phyloP scores from a whole-genome alignment of 768 basidiomycete species.

The Serendipita sp. region DNA sequence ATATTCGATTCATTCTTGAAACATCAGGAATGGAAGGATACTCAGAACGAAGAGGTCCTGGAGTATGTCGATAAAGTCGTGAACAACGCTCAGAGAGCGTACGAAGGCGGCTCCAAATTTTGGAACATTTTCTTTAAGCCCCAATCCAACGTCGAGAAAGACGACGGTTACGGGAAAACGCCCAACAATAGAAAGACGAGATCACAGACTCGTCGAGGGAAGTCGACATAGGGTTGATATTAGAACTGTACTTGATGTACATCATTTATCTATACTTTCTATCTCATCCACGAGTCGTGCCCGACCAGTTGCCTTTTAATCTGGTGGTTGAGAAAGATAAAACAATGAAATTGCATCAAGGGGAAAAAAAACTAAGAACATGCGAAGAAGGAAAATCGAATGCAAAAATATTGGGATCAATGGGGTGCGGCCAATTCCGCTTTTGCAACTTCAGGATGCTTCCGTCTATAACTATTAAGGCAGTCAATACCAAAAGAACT shows the following conservation, averaged over 20 bases:
- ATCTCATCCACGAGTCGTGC: too few species aligned
- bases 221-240: not conserved
- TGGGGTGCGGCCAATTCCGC: not conserved
- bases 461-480: slow-evolving; percentile 12
- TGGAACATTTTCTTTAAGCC: not conserved
- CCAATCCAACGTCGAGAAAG: not conserved
- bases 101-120: slow-evolving; percentile 12
- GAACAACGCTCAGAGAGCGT: slow-evolving; percentile 20
- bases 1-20: slow-evolving; percentile 52
- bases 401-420: not conserved
- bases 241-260: not conserved
- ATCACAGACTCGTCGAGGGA: not conserved
- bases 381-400: not conserved
- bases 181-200: not conserved
- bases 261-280: not conserved
- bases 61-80: slow-evolving; percentile 30
- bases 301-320: not conserved
- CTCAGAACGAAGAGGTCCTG: slow-evolving; percentile 15
- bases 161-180: not conserved
- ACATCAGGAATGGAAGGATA: slow-evolving; percentile 35
- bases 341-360: not conserved
- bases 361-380: not conserved
- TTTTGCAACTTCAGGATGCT: slow-evolving; percentile 7
- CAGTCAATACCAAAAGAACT: not conserved
- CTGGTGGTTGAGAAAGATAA: not conserved